Conservation (phyloP, 1,139 yeast species). For the Hansenula anomala region DNA sequence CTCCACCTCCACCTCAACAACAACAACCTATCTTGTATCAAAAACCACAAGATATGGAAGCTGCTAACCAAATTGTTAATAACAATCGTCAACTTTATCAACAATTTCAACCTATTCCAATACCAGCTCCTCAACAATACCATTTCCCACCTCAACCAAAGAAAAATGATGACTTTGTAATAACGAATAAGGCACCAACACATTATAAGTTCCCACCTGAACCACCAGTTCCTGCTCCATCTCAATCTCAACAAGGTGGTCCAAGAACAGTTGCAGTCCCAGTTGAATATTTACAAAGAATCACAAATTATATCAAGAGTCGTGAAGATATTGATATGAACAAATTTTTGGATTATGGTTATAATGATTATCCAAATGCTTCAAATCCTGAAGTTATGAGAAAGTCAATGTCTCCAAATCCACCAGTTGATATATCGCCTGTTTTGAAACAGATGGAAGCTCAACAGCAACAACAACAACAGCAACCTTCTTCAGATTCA, state of each 20-base stretch:
- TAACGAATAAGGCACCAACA: constrained; percentile 37
- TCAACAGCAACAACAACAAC: constrained; percentile 2
- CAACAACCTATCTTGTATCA: constrained; percentile 1
- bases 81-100: background rate
- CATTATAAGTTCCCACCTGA: constrained; percentile 42
- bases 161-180: constrained; percentile 29
- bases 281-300: constrained; percentile 40
- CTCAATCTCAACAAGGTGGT: background rate
- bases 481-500: constrained; percentile 1
- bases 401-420: background rate
- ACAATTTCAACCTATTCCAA: constrained; percentile 11
- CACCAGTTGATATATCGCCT: constrained; percentile 10
- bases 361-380: constrained; percentile 12
- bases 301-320: constrained; percentile 21
- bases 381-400: background rate
- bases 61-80: background rate
- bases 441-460: constrained; percentile 4
- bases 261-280: constrained; percentile 32
- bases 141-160: constrained; percentile 5
- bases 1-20: constrained; percentile 6
- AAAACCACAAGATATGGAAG: constrained; percentile 2
- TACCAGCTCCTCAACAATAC: background rate
- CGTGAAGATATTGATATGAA: constrained; percentile 18
- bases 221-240: constrained; percentile 21
- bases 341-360: constrained; percentile 8